Evolutionary conservation across 441 rosid genomes (phyloP).

Genomic region (Brassica balearica): DNA sequence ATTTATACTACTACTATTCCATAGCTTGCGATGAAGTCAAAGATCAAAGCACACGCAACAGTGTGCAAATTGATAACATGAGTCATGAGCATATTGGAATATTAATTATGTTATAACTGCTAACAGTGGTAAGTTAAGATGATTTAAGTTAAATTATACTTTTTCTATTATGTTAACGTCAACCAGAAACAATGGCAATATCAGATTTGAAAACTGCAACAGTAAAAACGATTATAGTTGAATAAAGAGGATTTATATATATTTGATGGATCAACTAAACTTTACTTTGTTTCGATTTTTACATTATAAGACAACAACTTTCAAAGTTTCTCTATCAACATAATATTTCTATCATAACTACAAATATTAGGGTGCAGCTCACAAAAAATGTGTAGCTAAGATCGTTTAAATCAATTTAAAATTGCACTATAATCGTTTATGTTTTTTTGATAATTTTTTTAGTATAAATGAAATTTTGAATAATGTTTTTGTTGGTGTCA

Average conservation of each 20-base stretch:
- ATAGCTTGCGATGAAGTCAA: slow-evolving; percentile 23
- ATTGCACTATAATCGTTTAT: too few relatives aligned
- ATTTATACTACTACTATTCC: slow-evolving; percentile 11
- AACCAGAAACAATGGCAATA: background rate
- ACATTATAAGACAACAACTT: background rate
- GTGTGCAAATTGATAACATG: too few relatives aligned
- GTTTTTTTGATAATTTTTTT: background rate
- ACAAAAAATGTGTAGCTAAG: background rate
- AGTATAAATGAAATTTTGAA: background rate
- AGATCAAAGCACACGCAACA: slow-evolving; percentile 16
- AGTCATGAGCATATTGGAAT: too few relatives aligned
- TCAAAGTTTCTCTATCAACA: background rate
- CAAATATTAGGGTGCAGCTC: background rate
- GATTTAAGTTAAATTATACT: too few relatives aligned
- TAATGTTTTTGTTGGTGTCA: background rate
- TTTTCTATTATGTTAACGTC: too few relatives aligned
- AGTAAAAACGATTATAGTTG: background rate
- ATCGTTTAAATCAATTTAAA: background rate
- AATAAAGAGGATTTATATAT: background rate
- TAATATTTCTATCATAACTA: background rate
- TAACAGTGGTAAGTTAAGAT: too few relatives aligned
- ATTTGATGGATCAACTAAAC: background rate
- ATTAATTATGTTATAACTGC: too few relatives aligned
- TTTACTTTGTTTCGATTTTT: background rate
- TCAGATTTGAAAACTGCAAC: background rate